Evolutionary conservation across 805 yeast genomes (phyloP), one percentile per base, ranked within the genome.

Genomic region (Cyberlindnera sargentensis): DNA sequence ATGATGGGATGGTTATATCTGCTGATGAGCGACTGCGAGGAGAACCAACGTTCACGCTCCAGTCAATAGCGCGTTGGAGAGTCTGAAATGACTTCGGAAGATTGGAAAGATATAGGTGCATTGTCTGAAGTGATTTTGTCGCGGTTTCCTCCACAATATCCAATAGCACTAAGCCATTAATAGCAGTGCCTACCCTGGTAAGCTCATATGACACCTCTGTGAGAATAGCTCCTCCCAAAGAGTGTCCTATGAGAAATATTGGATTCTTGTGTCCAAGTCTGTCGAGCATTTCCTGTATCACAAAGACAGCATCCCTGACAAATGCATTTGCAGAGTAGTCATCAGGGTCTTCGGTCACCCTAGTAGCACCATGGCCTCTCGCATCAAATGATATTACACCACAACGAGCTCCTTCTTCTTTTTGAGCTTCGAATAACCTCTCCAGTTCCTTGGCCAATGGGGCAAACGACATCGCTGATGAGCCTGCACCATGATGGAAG

Each of bases 101-200:
- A n/a, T 68, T 67, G 3, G 64, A 56, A 8, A 93, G 67, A 47
- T 85, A 85, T n/a, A 60, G 52, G 6, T 78, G 73, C 86, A 93
- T 90, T 4, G 78, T 68, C 4, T 58, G 55, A 5, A 93, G 65
- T 0, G 96, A 80, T 33, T 73, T 72, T 2, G 84, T 70, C 0
- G 98, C 97, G 0, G 93, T 82, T 46, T 90, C 98, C 58, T 93
- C 99, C 1, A 93, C 96, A 3, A 93, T 93, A 62, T 93, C 99
- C 15, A 93, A 64, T 70, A 90, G 79, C 0, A 77, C 74, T 3
- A 93, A 63, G 0, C 98, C 99, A 31, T 74, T 70, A 2, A 85
- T 58, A 20, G 55, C 50, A 11, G 41, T 23, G 20, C 60, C 34
- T 2, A 36, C 36, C 6, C 36, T 35, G 5, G 54, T 45, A 3